Evolutionary conservation across 306 rosid species (phyloP).

Genomic region (Casuarina cunninghamiana): DNA sequence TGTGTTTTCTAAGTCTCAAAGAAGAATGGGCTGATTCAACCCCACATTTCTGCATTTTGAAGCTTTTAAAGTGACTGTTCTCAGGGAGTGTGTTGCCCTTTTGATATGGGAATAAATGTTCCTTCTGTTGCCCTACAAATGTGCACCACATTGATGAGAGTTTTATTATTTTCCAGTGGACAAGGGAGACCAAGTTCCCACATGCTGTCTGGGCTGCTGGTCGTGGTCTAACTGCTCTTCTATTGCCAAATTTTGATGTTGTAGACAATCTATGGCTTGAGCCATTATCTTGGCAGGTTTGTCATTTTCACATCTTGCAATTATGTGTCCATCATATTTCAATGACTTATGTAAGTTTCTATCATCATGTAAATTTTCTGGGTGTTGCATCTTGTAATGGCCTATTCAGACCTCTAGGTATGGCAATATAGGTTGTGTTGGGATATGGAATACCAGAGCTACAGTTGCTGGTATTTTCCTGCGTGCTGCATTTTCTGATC

Average conservation of each 20-base stretch:
- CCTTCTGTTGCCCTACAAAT: slow-evolving; percentile 26
- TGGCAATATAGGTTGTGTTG: slow-evolving; percentile 8
- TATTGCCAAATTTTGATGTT: slow-evolving; percentile 84
- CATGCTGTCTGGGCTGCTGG: slow-evolving; percentile 99
- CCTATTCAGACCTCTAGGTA: slow-evolving; percentile 10
- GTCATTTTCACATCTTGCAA: slow-evolving; percentile 29
- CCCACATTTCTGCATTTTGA: background rate
- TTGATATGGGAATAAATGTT: slow-evolving; percentile 11
- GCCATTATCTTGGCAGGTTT: slow-evolving; percentile 97
- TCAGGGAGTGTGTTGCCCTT: background rate
- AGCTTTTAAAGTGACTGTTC: background rate
- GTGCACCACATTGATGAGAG: slow-evolving; percentile 8
- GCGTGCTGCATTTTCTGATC: background rate
- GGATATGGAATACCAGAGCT: background rate
- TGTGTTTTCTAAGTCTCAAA: background rate
- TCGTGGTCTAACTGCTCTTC: slow-evolving; percentile 80
- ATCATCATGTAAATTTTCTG: background rate
- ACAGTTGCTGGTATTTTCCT: background rate
- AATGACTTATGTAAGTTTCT: background rate
- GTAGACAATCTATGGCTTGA: slow-evolving; percentile 95
- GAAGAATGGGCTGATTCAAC: background rate
- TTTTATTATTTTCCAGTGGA: slow-evolving; percentile 69
- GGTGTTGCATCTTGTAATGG: background rate
- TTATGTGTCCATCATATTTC: background rate
- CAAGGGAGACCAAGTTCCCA: slow-evolving; percentile 80